A percentile compares a stretch with the other conserved stretches of the same genome.
Evolutionary conservation across 2,329 filamentous ascomycete species (phyloP).

Genomic region (Aspergillus sp.): DNA sequence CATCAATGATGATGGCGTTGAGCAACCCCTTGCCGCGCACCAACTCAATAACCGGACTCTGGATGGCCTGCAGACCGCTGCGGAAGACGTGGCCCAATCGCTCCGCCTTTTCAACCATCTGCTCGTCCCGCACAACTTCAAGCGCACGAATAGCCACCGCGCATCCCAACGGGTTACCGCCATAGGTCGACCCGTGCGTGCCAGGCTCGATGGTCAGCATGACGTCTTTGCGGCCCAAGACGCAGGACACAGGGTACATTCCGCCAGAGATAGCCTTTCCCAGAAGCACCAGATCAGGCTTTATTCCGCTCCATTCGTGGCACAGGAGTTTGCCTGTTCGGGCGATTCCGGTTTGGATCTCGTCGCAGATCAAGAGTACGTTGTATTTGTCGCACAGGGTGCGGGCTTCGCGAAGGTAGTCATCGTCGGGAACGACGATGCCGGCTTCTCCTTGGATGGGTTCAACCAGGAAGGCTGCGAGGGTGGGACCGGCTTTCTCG

Average conservation of each 20-base stretch:
- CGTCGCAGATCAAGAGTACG: slow-evolving; percentile 91
- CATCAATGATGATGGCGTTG: slow-evolving; percentile 94
- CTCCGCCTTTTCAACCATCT: slow-evolving; percentile 77
- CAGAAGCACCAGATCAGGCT: slow-evolving; percentile 87
- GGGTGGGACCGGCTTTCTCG: slow-evolving; percentile 72
- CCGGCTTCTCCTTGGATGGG: slow-evolving; percentile 97
- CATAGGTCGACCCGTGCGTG: slow-evolving; percentile 97
- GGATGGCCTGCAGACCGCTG: slow-evolving; percentile 65
- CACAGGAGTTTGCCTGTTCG: slow-evolving; percentile 91
- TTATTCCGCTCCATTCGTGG: slow-evolving; percentile 90
- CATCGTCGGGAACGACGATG: slow-evolving; percentile 86
- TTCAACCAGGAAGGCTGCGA: slow-evolving; percentile 89
- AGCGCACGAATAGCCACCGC: slow-evolving; percentile 92
- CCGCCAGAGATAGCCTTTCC: slow-evolving; percentile 97
- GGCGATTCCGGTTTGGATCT: slow-evolving; percentile 97
- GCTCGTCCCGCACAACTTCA: slow-evolving; percentile 87
- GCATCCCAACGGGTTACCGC: slow-evolving; percentile 90
- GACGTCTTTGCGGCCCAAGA: slow-evolving; percentile 78
- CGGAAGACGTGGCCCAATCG: slow-evolving; percentile 76
- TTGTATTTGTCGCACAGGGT: slow-evolving; percentile 92
- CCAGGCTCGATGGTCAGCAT: slow-evolving; percentile 96
- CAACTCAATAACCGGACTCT: slow-evolving; percentile 70
- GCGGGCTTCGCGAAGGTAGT: slow-evolving; percentile 73
- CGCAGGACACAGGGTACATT: slow-evolving; percentile 97
- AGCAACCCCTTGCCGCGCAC: slow-evolving; percentile 89